Conservation (phyloP, 2,329 filamentous ascomycete genomes). For the Fusarium nelsonii region DNA sequence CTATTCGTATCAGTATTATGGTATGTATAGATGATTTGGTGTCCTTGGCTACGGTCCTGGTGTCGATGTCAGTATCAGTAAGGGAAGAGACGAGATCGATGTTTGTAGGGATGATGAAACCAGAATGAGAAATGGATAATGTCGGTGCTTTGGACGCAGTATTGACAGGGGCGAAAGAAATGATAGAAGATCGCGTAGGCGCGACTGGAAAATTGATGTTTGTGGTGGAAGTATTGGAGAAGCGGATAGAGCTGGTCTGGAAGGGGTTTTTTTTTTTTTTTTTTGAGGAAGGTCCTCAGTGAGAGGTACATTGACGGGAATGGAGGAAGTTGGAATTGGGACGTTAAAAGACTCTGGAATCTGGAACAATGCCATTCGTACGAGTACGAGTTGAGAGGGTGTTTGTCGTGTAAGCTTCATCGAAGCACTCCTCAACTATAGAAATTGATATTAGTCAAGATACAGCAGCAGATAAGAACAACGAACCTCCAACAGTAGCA, state of each 20-base stretch:
- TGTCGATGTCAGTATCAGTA: too few relatives aligned
- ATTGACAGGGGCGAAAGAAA: background rate
- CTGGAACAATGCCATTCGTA: too few relatives aligned
- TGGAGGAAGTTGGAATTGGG: background rate
- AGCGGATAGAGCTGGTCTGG: background rate
- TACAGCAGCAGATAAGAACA: background rate
- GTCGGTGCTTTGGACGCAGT: background rate
- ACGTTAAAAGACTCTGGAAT: background rate
- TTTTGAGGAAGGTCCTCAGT: background rate
- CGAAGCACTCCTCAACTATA: background rate
- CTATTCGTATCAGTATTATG: background rate
- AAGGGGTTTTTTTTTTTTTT: too few relatives aligned
- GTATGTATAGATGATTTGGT: background rate
- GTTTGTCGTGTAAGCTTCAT: background rate
- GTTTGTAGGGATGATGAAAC: background rate
- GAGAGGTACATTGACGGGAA: background rate
- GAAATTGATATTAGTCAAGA: background rate
- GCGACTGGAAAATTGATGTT: background rate
- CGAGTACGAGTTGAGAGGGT: background rate
- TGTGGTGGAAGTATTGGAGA: background rate
- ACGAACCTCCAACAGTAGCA: background rate
- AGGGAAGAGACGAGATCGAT: too few relatives aligned
- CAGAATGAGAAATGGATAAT: background rate
- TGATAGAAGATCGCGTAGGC: background rate
- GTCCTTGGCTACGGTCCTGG: background rate